Conservation (phyloP, 305 asterid species). For the Ilex paraguariensis region DNA sequence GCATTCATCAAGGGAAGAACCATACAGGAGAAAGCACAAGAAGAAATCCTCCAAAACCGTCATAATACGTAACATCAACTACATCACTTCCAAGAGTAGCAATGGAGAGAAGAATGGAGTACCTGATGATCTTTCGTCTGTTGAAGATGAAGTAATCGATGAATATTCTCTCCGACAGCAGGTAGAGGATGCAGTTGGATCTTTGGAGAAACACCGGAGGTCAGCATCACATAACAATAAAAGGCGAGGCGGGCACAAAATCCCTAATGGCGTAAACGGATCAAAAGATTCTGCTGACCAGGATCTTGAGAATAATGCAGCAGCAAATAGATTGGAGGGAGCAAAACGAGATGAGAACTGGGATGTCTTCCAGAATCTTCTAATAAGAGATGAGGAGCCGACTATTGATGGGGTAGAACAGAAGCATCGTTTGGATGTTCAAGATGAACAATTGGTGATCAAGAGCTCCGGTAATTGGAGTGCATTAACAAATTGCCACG, state of each 20-base stretch:
- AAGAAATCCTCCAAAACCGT: conserved; percentile 63
- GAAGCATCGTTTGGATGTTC: conserved; percentile 22
- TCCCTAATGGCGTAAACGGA: conserved; percentile 24
- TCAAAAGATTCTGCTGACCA: conserved; percentile 24
- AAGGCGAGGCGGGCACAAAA: conserved; percentile 23
- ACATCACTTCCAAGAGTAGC: conserved; percentile 62
- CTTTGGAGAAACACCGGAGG: conserved; percentile 40
- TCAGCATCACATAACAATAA: conserved; percentile 29
- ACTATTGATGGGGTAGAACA: conserved; percentile 18
- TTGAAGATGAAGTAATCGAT: conserved; percentile 29
- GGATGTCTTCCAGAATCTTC: conserved; percentile 73
- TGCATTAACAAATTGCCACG: conserved; percentile 19
- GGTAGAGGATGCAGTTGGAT: conserved; percentile 54
- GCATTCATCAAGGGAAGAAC: conserved; percentile 37
- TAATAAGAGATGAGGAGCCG: conserved; percentile 52
- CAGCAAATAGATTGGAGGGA: conserved; percentile 29
- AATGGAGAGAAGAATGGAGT: conserved; percentile 45
- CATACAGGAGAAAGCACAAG: conserved; percentile 47
- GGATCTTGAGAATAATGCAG: conserved; percentile 18
- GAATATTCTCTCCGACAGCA: conserved; percentile 61
- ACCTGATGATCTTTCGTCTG: conserved; percentile 43
- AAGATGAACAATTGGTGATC: conserved; percentile 37
- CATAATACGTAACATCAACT: conserved; percentile 83
- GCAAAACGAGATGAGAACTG: conserved; percentile 40
- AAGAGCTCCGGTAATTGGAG: conserved; percentile 27